phyloP scores from a whole-genome alignment of 2,329 filamentous ascomycete genomes.

The Alternaria sp. region DNA sequence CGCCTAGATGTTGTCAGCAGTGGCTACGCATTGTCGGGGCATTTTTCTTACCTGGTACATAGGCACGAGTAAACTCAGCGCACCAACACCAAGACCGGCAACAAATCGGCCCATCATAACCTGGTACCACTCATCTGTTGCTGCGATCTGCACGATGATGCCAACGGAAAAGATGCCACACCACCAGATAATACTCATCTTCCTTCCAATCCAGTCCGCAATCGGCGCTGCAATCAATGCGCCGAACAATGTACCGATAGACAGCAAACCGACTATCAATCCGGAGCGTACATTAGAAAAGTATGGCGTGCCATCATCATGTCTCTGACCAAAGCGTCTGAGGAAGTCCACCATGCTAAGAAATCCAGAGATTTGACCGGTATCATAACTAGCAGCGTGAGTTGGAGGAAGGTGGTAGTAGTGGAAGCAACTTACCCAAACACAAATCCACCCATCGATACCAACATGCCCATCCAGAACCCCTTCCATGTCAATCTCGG shows the following conservation, averaged over 20 bases:
- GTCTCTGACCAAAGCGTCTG: conserved; percentile 29
- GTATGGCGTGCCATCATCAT: conserved; percentile 26
- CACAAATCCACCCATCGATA: conserved; percentile 39
- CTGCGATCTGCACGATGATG: conserved; percentile 70
- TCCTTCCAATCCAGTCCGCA: conserved; percentile 68
- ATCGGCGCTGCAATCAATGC: conserved; percentile 66
- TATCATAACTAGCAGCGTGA: conserved; percentile 27
- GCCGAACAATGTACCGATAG: conserved; percentile 77
- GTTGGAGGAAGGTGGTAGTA: background rate
- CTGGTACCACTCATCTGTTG: conserved; percentile 65
- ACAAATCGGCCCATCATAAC: conserved; percentile 68
- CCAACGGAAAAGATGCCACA: conserved; percentile 69
- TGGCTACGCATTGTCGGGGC: background rate
- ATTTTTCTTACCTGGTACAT: conserved; percentile 63
- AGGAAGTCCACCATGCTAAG: conserved; percentile 43
- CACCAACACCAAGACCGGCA: conserved; percentile 70
- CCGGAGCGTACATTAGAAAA: conserved; percentile 43
- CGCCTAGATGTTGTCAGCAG: conserved; percentile 40
- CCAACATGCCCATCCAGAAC: conserved; percentile 38
- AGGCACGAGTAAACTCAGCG: conserved; percentile 63
- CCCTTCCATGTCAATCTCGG: conserved; percentile 19
- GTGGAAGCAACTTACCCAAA: conserved; percentile 1
- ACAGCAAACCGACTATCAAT: conserved; percentile 57
- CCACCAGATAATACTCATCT: conserved; percentile 66
- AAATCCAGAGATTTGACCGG: conserved; percentile 44